Percentiles rank a stretch among this genome's conserved stretches.
phyloP scores from a whole-genome alignment of 441 rosid genomes.

The Adansonia gregorii region DNA sequence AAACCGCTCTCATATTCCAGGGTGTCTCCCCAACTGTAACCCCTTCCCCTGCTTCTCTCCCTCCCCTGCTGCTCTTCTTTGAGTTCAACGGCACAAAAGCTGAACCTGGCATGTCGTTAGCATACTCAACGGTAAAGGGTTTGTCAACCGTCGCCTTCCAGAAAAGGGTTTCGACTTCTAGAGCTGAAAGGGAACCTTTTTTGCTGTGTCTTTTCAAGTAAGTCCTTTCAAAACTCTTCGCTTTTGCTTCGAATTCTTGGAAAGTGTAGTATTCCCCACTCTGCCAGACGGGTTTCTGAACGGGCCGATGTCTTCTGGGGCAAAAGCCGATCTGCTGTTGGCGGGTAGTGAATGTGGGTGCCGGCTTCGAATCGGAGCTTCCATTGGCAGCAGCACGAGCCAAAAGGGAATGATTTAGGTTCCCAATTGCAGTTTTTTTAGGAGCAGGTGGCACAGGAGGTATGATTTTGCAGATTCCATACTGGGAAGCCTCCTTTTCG shows the following conservation, averaged over 20 bases:
- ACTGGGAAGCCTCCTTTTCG: constrained; percentile 91
- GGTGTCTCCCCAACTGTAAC: constrained; percentile 82
- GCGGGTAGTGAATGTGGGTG: constrained; percentile 91
- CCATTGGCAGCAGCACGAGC: constrained; percentile 50
- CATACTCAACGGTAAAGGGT: constrained; percentile 94
- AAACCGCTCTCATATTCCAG: constrained; percentile 97
- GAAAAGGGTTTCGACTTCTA: constrained; percentile 88
- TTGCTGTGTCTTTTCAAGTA: constrained; percentile 64
- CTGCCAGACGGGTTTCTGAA: constrained; percentile 92
- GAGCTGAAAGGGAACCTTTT: constrained; percentile 61
- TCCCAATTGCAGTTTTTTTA: constrained; percentile 68
- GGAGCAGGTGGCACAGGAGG: constrained; percentile 81
- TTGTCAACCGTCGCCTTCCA: constrained; percentile 94
- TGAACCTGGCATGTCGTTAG: constrained; percentile 97
- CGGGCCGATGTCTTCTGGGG: constrained; percentile 84
- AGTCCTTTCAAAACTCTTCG: constrained; percentile 70
- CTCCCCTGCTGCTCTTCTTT: constrained; percentile 39
- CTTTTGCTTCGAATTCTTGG: constrained; percentile 85
- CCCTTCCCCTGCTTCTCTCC: constrained; percentile 55
- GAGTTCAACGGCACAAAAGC: constrained; percentile 65
- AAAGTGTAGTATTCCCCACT: constrained; percentile 85
- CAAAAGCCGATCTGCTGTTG: constrained; percentile 99
- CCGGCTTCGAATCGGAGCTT: constrained; percentile 41
- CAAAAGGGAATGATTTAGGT: constrained; percentile 81
- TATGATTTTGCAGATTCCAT: constrained; percentile 94